phyloP scores from a whole-genome alignment of 1,284 basidiomycete genomes.

The Boletus mariae region DNA sequence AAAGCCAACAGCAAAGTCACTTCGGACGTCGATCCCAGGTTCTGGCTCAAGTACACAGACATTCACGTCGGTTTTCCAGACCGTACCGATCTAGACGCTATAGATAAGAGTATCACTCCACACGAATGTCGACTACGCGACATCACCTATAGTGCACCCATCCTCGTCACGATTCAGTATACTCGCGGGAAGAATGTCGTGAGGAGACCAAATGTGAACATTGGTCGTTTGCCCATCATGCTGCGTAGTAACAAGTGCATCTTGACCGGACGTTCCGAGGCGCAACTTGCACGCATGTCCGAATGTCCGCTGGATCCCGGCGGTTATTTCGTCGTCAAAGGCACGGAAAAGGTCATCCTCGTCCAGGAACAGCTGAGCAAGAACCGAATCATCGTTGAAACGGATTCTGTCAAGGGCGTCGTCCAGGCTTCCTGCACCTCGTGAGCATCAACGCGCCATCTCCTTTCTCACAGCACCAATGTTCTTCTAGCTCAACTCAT shows the following conservation, averaged over 20 bases:
- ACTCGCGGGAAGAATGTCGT: slow-evolving; percentile 91
- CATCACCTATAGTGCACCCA: slow-evolving; percentile 92
- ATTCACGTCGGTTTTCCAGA: slow-evolving; percentile 92
- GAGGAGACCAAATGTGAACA: slow-evolving; percentile 78
- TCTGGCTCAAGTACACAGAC: slow-evolving; percentile 96
- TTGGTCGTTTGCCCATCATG: slow-evolving; percentile 97
- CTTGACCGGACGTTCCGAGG: slow-evolving; percentile 74
- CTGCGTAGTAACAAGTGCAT: slow-evolving; percentile 93
- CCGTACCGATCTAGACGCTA: slow-evolving; percentile 78
- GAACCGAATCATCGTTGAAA: slow-evolving; percentile 98
- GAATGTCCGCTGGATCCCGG: slow-evolving; percentile 99
- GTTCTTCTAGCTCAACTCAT: slow-evolving; percentile 80
- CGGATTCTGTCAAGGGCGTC: slow-evolving; percentile 84
- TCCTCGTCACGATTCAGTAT: slow-evolving; percentile 95
- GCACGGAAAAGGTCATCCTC: slow-evolving; percentile 99
- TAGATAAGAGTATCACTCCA: slow-evolving; percentile 86
- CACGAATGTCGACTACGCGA: slow-evolving; percentile 98
- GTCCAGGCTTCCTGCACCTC: slow-evolving; percentile 98
- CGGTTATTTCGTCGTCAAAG: slow-evolving; percentile 98
- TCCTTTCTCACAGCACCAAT: slow-evolving; percentile 10
- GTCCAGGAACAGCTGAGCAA: slow-evolving; percentile 99
- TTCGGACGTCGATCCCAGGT: slow-evolving; percentile 95
- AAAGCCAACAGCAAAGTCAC: slow-evolving; percentile 91
- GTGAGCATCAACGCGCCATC: slow-evolving; percentile 43
- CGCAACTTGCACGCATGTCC: slow-evolving; percentile 85